Evolutionary conservation across 352 stramenopile species (phyloP), one percentile per base, ranked within the genome.

Genomic region (Phytophthora ramorum): DNA sequence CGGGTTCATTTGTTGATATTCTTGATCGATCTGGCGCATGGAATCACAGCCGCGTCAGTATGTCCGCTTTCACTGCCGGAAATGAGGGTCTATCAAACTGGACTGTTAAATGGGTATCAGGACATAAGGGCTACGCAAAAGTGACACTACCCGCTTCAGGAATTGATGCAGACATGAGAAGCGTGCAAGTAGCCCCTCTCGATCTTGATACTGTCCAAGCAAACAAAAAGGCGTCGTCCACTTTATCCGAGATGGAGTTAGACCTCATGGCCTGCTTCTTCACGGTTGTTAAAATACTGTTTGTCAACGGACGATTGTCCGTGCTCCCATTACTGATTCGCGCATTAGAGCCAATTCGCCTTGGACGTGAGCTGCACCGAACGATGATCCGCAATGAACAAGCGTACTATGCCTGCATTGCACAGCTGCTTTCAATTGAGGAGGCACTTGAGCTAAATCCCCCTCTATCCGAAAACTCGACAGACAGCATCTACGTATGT

Each of bases 351-450:
- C 85, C 79, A 7, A 34, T 95, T 32, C 84, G 91, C 3, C 19
- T 71, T 8, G 76, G 78, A 24, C 71, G 68, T 17, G 72, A 86
- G 34, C 67, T 97, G 4, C 87, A 98, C 70, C 75, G 76, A 20
- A 98, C 90, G 16, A 79, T 70, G 9, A 90, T 98, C 45, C 83
- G 87, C 35, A 95, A 96, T 41, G 89, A 96, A 46, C 81, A 94
- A 14, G 91, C 90, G 2, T 97, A 97, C 68, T 97, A 97, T 58
- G 71, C 72, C 24, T 93, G 87, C 58, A 95, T 97, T n/a, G 69
- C 75, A 0, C 90, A 97, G 48, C 60, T 97, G 9, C 66, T 98
- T 3, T 85, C 76, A 1, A 58, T 94, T 16, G n/a, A 69, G 5
- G 50, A 78, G 3, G 24, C 17, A 9, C 57, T 81, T 10, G 22